Base-by-base conservation (phyloP, 2,329 filamentous ascomycete genomes). In the Monilinia polystroma region DNA sequence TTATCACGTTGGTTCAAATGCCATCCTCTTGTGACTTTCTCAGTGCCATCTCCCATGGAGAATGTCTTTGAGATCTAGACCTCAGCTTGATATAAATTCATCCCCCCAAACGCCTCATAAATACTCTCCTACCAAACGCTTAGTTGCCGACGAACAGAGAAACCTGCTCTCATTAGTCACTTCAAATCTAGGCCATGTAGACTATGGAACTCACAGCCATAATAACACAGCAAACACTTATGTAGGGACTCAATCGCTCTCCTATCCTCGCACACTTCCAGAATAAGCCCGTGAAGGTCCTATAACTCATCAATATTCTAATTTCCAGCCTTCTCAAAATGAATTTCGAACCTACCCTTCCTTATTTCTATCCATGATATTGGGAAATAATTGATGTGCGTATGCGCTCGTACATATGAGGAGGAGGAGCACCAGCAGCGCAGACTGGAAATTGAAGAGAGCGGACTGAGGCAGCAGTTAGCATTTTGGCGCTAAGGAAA, bases 361-460 rank as follows among this genome's bases (percentile, higher is more conserved):
- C 82, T 96, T 97, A 78, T 97, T 95, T 63, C 91, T 85, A 80
- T 98, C 94, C 81, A 99, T 91, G 74, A 96, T 90, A 5, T 89
- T 85, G 0, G 95, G 94, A 76, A 95, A 91, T 70, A 96, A 87
- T 74, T 91, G 90, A 82, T 98, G 95, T 66, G 93, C 86, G 80
- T 99, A 98, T 70, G 95, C 88, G 79, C 91, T 93, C 67, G 95
- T 97, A 85, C 95, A 99, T 77, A 98, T 96, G 73, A 96, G 87
- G 73, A 99, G 90, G 63, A 99, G 88, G 75, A 99, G 88, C 72
- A 97, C 94, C 74, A 98, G 87, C 74, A 99, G 87, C 73, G 98
- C 90, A 68, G 93, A 96, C 80, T 97, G 93, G 83, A 99, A 98
- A 82, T 98, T 98, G 88, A 99, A 97, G 76, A 99, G 90, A 66